A percentile compares a stretch with the other conserved stretches of the same genome.
phyloP scores from a whole-genome alignment of 129 eudicot species.

The Dittrichia graveolens region DNA sequence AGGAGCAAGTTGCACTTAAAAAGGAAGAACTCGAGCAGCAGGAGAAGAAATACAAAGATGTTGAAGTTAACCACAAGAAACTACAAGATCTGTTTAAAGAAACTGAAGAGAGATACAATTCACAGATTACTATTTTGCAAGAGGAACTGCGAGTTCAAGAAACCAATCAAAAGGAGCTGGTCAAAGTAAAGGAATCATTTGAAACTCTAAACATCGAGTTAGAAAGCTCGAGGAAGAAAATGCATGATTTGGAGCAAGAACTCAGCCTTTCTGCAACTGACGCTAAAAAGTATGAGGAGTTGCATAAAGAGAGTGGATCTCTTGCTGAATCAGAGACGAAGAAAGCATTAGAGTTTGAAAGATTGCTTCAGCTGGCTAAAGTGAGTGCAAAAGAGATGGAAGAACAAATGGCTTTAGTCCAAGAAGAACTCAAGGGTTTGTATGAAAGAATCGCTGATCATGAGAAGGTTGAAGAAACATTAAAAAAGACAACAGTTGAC shows the following conservation, averaged over 20 bases:
- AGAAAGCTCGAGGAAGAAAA: constrained; percentile 67
- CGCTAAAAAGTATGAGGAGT: constrained; percentile 70
- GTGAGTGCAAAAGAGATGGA: constrained; percentile 72
- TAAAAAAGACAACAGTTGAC: constrained; percentile 51
- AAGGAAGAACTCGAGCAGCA: constrained; percentile 58
- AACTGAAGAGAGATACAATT: constrained; percentile 54
- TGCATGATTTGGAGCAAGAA: constrained; percentile 63
- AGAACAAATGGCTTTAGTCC: constrained; percentile 61
- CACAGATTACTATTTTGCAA: constrained; percentile 58
- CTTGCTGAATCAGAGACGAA: constrained; percentile 80
- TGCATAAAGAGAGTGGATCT: constrained; percentile 75
- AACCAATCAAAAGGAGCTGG: constrained; percentile 64
- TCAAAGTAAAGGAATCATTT: constrained; percentile 61
- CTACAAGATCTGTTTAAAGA: constrained; percentile 53
- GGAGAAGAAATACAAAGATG: constrained; percentile 61
- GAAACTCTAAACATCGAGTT: constrained; percentile 61
- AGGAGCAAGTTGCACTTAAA: constrained; percentile 53
- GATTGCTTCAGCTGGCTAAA: constrained; percentile 71
- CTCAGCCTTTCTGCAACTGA: constrained; percentile 58
- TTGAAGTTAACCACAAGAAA: constrained; percentile 58
- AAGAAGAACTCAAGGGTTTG: constrained; percentile 69
- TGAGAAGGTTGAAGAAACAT: constrained; percentile 69
- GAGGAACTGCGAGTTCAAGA: constrained; percentile 73
- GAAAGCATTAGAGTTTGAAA: constrained; percentile 70
- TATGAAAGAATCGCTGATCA: constrained; percentile 64